Percentiles rank a stretch among this genome's conserved stretches.
Conservation (phyloP, 805 yeast genomes). For the Ogataea paraovalis region DNA sequence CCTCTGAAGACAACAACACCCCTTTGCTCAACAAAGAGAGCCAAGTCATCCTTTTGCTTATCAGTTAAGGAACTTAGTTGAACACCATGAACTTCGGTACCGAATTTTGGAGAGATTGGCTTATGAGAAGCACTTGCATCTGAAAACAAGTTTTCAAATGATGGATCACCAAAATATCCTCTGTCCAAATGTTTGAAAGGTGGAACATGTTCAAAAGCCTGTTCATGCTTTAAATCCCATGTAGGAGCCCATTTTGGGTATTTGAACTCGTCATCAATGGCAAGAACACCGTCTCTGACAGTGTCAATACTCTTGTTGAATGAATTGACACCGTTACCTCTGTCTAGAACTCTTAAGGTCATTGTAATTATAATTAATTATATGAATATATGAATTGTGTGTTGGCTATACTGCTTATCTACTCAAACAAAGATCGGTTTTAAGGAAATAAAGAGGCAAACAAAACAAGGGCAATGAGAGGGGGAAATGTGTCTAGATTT, state of each 20-base stretch:
- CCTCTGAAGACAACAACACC: conserved; percentile 64
- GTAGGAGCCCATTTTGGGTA: conserved; percentile 61
- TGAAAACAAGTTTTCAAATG: conserved; percentile 43
- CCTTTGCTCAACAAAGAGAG: conserved; percentile 60
- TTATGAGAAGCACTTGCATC: conserved; percentile 23
- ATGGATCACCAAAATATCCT: conserved; percentile 58
- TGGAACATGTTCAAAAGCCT: conserved; percentile 28
- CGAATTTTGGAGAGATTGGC: conserved; percentile 65
- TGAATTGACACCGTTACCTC: conserved; percentile 33
- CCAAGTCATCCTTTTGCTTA: conserved; percentile 64
- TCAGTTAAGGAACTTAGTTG: conserved; percentile 52
- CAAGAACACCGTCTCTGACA: conserved; percentile 43
- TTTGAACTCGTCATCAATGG: conserved; percentile 34
- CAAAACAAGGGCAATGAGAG: no score
- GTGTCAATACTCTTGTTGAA: conserved; percentile 47
- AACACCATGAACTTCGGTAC: conserved; percentile 55
- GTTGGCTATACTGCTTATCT: no score
- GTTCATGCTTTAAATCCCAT: conserved; percentile 55
- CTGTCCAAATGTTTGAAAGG: conserved; percentile 56
- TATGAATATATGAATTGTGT: no score
- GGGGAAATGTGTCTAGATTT: no score
- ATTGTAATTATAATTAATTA: background rate
- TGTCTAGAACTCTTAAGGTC: background rate
- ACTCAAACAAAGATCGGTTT: no score
- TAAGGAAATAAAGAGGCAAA: no score